Evolutionary conservation across 495 filamentous ascomycete species (phyloP).

Genomic region (Amniculicola lignicola): DNA sequence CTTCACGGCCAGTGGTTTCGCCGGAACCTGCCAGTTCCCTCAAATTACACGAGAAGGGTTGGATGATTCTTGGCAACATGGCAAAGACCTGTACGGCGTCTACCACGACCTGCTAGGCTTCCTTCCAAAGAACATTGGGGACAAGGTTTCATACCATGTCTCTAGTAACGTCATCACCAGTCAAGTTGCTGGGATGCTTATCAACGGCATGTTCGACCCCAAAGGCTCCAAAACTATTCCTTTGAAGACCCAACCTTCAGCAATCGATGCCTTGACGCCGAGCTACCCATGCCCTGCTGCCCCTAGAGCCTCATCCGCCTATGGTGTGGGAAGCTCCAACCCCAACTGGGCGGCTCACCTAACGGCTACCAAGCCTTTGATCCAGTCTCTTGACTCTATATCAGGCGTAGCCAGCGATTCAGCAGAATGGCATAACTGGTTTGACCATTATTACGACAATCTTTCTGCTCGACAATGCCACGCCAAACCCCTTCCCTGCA

Average conservation of each 20-base stretch:
- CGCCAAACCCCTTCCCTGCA: constrained; percentile 59
- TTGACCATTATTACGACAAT: constrained; percentile 74
- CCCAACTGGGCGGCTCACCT: constrained; percentile 58
- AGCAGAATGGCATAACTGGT: constrained; percentile 57
- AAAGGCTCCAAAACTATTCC: constrained; percentile 38
- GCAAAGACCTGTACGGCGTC: constrained; percentile 59
- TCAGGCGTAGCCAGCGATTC: constrained; percentile 55
- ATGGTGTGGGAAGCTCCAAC: constrained; percentile 47
- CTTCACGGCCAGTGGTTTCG: constrained; percentile 55
- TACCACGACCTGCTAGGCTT: constrained; percentile 60
- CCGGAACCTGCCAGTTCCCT: constrained; percentile 66
- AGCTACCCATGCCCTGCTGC: constrained; percentile 56
- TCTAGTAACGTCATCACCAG: constrained; percentile 70
- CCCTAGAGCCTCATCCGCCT: constrained; percentile 45
- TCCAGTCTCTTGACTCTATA: constrained; percentile 53
- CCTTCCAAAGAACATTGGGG: constrained; percentile 48
- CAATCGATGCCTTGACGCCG: constrained; percentile 63
- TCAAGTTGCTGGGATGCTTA: constrained; percentile 64
- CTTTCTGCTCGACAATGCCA: constrained; percentile 68
- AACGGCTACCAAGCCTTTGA: constrained; percentile 50
- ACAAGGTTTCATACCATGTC: constrained; percentile 55
- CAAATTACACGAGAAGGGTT: constrained; percentile 65
- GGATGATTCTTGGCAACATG: constrained; percentile 65
- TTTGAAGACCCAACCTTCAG: constrained; percentile 50
- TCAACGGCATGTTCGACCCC: constrained; percentile 55